Base-by-base conservation (phyloP, 768 basidiomycete genomes). In the Tulasnella sp. region DNA sequence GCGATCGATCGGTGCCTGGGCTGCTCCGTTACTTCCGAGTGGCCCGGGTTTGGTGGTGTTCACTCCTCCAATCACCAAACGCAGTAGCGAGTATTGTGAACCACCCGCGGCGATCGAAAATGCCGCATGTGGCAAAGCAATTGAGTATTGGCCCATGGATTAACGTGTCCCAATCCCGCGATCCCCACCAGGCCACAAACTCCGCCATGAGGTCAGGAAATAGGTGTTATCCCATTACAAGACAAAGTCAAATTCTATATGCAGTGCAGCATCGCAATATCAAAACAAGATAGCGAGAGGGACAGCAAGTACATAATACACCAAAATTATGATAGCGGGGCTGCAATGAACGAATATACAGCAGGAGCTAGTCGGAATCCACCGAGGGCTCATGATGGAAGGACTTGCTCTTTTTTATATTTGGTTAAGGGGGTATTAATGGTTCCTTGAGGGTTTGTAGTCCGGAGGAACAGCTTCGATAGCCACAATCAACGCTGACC, bases 391-490 rank as follows among this genome's bases (percentile, higher is more conserved):
- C n/a, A 42, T 16, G 39, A 48, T 73, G 71, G 46, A 73, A 13
- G 5, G 37, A 42, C 40, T 46, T 55, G 74, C 26, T 32, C 26
- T 3, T 32, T 32, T 67, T 44, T 18, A 48, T 23, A 44, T 77
- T n/a, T 32, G 2, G 9, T 18, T 70, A 1, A 3, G 5, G 75
- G 32, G 26, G 29, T 35, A 26, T 77, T 16, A 71, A 42, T 57
- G 40, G 18, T 18, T 48, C 48, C 26, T 44, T 20, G 77, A 40
- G 15, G 44, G 15, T 46, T 57, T 77, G 69, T 77, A 77, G 55
- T 77, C 77, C 32, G 77, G 77, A 20, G 77, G 77, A 26, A 77
- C 55, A 39, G 61, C 44, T 77, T 57, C 70, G 35, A 77, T 77
- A 3, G 40, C 29, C 32, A 77, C 15, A 23, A 77, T 20, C 70